Evolutionary conservation across 495 filamentous ascomycete species (phyloP), one percentile per base, ranked within the genome.

Genomic region (Penicillium steckii): DNA sequence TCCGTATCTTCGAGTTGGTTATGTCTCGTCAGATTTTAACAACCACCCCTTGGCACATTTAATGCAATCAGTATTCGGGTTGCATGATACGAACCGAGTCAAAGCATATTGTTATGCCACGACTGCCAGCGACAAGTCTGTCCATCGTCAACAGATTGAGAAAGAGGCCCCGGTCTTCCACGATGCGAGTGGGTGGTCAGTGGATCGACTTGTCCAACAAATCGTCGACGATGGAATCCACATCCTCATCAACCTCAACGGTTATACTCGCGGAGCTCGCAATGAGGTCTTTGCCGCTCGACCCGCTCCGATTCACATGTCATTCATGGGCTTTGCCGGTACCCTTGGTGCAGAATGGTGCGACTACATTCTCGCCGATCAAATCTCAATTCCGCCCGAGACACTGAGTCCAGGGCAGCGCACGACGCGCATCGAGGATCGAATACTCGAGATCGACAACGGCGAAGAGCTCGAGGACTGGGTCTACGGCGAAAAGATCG

Each of bases 261-360:
- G 94, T 23, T 99, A 97, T 70, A 99, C 94, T 4, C 82, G 94
- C 26, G 94, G 94, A 17, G 94, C 94, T n/a, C 85, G 91, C 32
- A 99, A 99, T 56, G 95, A 99, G 65, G 84, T 97, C 15, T 99
- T 99, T 68, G 94, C 94, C 27, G 94, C 95, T 10, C 84, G 94
- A 22, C 91, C 94, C 8, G 91, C 91, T 3, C 94, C 94, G 0
- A 92, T 99, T 44, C 94, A 97, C 58, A 99, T 99, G 94, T 96
- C 94, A 0, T 99, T 99, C 66, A 99, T 99, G 94, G 94, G 94
- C 2, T 97, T 99, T 69, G 94, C 94, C 1, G 94, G 94, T 6
- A 96, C 94, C 2, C 77, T 99, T 8, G 94, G 95, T 9, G 94
- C 94, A 23, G 94, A 97, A 62, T 99, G 94, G 94, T 99, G 94